Percentiles rank a stretch among this genome's conserved stretches.
Conservation (phyloP, 208 protist genomes). For the Leishmania arabica region DNA sequence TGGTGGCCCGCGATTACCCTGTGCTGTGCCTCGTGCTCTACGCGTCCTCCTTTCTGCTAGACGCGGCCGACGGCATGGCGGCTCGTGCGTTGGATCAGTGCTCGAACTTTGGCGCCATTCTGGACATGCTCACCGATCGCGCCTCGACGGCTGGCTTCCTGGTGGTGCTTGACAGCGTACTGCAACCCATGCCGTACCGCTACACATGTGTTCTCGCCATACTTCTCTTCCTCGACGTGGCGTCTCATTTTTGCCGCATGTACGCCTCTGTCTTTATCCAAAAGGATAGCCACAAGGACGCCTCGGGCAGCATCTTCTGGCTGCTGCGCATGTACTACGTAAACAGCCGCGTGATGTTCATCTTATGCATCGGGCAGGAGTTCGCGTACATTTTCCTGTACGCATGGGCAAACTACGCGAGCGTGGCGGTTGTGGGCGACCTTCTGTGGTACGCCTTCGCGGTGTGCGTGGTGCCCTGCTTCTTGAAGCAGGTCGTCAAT, state of each 20-base stretch:
- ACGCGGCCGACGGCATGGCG: constrained; percentile 90
- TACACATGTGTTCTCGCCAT: constrained; percentile 57
- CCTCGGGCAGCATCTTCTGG: constrained; percentile 75
- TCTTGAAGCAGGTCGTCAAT: constrained; percentile 91
- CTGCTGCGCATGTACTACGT: constrained; percentile 93
- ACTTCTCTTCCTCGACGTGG: constrained; percentile 90
- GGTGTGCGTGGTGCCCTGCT: constrained; percentile 50
- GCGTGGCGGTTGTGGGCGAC: constrained; percentile 22
- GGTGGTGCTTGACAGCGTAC: constrained; percentile 82
- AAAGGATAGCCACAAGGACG: constrained; percentile 86
- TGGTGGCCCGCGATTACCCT: constrained; percentile 66
- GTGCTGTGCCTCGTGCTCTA: constrained; percentile 80
- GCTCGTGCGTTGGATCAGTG: constrained; percentile 88
- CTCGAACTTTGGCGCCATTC: constrained; percentile 91
- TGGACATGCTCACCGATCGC: constrained; percentile 96
- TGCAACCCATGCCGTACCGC: constrained; percentile 65
- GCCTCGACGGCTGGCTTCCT: constrained; percentile 89
- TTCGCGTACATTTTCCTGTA: constrained; percentile 92
- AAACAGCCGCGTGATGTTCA: constrained; percentile 80
- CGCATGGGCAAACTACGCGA: constrained; percentile 53
- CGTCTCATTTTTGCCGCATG: constrained; percentile 94
- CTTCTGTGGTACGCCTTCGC: constrained; percentile 42
- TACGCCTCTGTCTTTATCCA: constrained; percentile 77
- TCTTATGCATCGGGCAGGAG: constrained; percentile 93
- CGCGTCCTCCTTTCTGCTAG: constrained; percentile 80